Conservation (phyloP, 1,284 basidiomycete species). For the Ceratobasidium sp. region DNA sequence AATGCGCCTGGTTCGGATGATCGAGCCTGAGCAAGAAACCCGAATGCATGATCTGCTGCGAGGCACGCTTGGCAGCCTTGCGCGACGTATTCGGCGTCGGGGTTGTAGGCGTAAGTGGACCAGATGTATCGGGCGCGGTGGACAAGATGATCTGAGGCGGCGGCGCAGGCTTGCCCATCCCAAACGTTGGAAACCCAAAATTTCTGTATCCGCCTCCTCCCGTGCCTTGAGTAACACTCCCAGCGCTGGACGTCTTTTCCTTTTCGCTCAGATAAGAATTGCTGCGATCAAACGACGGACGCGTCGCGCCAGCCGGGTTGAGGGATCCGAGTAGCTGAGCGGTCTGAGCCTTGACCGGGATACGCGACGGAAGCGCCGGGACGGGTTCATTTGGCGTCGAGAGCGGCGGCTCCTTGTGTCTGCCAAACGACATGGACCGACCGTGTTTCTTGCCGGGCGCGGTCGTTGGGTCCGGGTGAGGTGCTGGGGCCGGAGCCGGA, state of each 20-base stretch:
- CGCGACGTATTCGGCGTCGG: slow-evolving; percentile 50
- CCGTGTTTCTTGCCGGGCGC: slow-evolving; percentile 34
- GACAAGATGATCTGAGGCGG: slow-evolving; percentile 43
- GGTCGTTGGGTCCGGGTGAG: background rate
- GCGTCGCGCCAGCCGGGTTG: background rate
- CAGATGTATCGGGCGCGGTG: slow-evolving; percentile 44
- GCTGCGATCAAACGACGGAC: slow-evolving; percentile 30
- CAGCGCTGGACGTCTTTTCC: slow-evolving; percentile 20
- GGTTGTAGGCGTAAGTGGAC: slow-evolving; percentile 49
- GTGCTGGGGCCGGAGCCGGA: background rate
- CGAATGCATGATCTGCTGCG: slow-evolving; percentile 80
- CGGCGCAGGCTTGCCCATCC: slow-evolving; percentile 18
- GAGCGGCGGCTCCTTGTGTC: slow-evolving; percentile 22
- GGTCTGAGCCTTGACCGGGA: slow-evolving; percentile 2
- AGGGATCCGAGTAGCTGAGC: slow-evolving; percentile 5
- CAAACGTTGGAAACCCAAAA: slow-evolving; percentile 41
- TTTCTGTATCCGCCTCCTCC: slow-evolving; percentile 16
- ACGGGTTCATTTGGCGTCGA: background rate
- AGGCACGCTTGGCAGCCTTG: slow-evolving; percentile 66
- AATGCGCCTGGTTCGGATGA: slow-evolving; percentile 55
- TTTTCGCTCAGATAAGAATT: slow-evolving; percentile 24
- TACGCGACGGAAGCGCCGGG: slow-evolving; percentile 10
- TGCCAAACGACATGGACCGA: slow-evolving; percentile 33
- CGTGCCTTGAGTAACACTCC: slow-evolving; percentile 5
- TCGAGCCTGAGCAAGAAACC: slow-evolving; percentile 79